Conservation (phyloP, 1,284 basidiomycete genomes). For the Stereum hirsutum region DNA sequence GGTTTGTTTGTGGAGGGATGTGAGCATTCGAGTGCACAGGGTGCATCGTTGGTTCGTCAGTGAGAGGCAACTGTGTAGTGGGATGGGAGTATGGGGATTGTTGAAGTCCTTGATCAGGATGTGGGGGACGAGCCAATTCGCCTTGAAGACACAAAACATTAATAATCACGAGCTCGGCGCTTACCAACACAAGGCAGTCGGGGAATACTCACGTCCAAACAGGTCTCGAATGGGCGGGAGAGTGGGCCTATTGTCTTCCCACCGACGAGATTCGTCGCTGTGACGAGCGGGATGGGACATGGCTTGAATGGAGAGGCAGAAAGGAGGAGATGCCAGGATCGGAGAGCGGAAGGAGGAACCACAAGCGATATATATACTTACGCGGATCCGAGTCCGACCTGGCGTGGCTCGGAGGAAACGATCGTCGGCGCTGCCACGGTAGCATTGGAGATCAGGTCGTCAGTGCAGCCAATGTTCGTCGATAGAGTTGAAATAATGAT, state of each 20-base stretch:
- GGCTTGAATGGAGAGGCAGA: constrained; percentile 18
- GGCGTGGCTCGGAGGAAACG: too few relatives aligned
- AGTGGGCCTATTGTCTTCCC: constrained; percentile 44
- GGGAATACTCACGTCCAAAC: constrained; percentile 43
- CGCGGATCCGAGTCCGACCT: too few relatives aligned
- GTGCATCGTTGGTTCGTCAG: constrained; percentile 6
- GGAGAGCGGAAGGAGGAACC: constrained; percentile 10
- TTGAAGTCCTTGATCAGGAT: constrained; percentile 3
- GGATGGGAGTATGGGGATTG: constrained; percentile 8
- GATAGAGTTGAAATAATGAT: too few relatives aligned
- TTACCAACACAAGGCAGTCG: not conserved
- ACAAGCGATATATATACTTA: too few relatives aligned
- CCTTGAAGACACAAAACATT: constrained; percentile 5
- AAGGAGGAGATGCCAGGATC: constrained; percentile 8
- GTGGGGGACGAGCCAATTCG: constrained; percentile 12
- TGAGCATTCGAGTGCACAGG: constrained; percentile 2
- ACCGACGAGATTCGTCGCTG: constrained; percentile 22
- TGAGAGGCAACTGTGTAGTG: constrained; percentile 6
- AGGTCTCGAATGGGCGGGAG: constrained; percentile 69
- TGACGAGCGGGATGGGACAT: constrained; percentile 28
- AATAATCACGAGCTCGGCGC: constrained; percentile 1
- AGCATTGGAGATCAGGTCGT: too few relatives aligned
- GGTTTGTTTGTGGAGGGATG: too few relatives aligned
- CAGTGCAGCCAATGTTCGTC: too few relatives aligned
- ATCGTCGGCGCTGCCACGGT: too few relatives aligned